Conservation (phyloP, 2,329 filamentous ascomycete genomes). For the Pseudopyricularia cyperi region DNA sequence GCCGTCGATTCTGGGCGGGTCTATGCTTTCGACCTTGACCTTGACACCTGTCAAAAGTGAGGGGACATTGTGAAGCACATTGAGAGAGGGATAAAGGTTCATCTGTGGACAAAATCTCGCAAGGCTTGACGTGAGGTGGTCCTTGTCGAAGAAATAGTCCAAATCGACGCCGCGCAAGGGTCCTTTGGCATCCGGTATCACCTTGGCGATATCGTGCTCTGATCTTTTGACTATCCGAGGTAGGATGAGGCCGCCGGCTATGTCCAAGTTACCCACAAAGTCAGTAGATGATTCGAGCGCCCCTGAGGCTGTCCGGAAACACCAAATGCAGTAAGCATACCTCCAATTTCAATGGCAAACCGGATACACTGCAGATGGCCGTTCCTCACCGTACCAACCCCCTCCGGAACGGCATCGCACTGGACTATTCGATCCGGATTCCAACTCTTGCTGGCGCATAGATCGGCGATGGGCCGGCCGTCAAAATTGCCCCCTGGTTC, state of each 20-base stretch:
- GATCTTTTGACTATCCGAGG: constrained; percentile 20
- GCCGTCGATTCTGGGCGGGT: constrained; percentile 9
- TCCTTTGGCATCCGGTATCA: constrained; percentile 11
- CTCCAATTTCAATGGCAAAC: constrained; percentile 32
- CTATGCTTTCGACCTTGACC: constrained; percentile 12
- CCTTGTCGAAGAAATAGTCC: constrained; percentile 21
- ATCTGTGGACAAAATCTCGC: constrained; percentile 21
- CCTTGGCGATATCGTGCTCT: constrained; percentile 14
- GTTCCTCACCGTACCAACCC: constrained; percentile 29
- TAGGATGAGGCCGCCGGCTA: constrained; percentile 21
- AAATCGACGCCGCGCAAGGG: constrained; percentile 15
- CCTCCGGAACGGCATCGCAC: constrained; percentile 27
- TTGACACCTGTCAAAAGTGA: constrained; percentile 11
- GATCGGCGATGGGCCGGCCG: constrained; percentile 14
- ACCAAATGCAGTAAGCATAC: constrained; percentile 14
- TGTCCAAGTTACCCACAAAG: not conserved
- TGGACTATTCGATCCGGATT: constrained; percentile 25
- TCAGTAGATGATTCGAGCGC: no score
- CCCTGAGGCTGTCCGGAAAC: not conserved
- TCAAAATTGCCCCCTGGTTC: constrained; percentile 19
- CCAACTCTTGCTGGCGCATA: constrained; percentile 25
- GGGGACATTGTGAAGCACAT: constrained; percentile 20
- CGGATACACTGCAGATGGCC: constrained; percentile 30
- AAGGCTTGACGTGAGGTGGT: constrained; percentile 17
- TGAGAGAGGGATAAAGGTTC: constrained; percentile 18